These are phyloP conservation scores for Holtermanniella nyarrowii DNA, from an alignment of 768 basidiomycete species.

Conservation along the genomic window DNA sequence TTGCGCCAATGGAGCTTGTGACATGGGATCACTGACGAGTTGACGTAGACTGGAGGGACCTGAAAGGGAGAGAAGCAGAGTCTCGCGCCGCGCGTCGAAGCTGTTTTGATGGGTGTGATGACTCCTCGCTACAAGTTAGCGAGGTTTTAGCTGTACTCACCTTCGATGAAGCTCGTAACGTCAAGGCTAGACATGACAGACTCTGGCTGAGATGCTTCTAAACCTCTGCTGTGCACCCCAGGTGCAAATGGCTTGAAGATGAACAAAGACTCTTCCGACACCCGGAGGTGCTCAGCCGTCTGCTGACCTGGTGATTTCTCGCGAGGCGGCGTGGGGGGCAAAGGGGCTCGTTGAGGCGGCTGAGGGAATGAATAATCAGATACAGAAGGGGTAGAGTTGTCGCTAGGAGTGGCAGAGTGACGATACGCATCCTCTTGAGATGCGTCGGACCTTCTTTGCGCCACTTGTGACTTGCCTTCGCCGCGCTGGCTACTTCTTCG, in stretches of 20 bases:
- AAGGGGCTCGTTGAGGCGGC: background rate
- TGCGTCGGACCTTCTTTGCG: background rate
- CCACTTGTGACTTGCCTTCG: background rate
- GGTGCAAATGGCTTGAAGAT: background rate
- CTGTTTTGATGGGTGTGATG: background rate
- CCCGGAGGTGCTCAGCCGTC: background rate
- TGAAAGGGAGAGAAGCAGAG: background rate
- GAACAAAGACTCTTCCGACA: background rate
- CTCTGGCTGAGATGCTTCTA: background rate
- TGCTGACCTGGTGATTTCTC: background rate
- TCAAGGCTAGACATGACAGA: background rate
- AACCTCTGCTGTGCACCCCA: background rate
- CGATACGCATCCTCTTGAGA: background rate
- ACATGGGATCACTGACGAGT: background rate
- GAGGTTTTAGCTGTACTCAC: background rate
- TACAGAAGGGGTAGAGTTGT: background rate
- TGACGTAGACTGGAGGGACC: background rate
- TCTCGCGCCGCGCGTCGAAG: background rate
- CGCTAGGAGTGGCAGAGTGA: background rate
- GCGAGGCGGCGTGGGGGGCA: background rate
- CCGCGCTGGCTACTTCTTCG: background rate
- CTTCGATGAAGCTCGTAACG: conserved; percentile 5
- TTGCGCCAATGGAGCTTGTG: too few species aligned
- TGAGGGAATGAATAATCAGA: background rate
- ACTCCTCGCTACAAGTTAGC: background rate